phyloP scores from a whole-genome alignment of 495 filamentous ascomycete genomes.

The Penicillium verhagenii region DNA sequence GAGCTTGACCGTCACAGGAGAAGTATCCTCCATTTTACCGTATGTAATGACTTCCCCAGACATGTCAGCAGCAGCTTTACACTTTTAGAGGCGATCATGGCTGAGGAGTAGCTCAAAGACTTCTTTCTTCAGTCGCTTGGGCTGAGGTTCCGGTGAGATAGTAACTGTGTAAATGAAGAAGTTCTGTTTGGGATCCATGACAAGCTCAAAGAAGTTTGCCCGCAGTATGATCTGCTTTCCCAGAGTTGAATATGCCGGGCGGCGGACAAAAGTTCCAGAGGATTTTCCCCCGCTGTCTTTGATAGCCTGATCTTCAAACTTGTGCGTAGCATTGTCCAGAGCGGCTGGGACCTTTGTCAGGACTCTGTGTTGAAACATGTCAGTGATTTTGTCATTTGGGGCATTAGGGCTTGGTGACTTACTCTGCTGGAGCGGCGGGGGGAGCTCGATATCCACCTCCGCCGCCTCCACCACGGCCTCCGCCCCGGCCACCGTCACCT shows the following conservation, averaged over 20 bases:
- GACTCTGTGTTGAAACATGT: not conserved
- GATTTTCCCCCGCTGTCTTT: not conserved
- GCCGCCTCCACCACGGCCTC: conserved; percentile 2
- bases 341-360: not conserved
- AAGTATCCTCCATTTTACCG: not conserved
- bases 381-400: not conserved
- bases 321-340: not conserved
- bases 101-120: conserved; percentile 6
- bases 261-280: conserved; percentile 21
- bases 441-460: conserved; percentile 2
- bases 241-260: conserved; percentile 44
- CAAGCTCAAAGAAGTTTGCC: conserved; percentile 46
- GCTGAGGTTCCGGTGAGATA: conserved; percentile 5
- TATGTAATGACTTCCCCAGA: conserved; percentile 14
- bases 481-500: conserved; percentile 3
- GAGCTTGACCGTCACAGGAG: not conserved
- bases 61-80: conserved; percentile 12
- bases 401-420: conserved; percentile 4
- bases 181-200: not conserved
- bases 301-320: conserved; percentile 8
- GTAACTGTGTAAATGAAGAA: conserved; percentile 15
- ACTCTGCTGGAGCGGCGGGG: not conserved
- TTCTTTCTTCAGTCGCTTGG: conserved; percentile 4
- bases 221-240: conserved; percentile 37
- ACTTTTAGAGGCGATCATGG: not conserved